phyloP scores from a whole-genome alignment of 768 basidiomycete genomes.

The Tephrocybe sp. region DNA sequence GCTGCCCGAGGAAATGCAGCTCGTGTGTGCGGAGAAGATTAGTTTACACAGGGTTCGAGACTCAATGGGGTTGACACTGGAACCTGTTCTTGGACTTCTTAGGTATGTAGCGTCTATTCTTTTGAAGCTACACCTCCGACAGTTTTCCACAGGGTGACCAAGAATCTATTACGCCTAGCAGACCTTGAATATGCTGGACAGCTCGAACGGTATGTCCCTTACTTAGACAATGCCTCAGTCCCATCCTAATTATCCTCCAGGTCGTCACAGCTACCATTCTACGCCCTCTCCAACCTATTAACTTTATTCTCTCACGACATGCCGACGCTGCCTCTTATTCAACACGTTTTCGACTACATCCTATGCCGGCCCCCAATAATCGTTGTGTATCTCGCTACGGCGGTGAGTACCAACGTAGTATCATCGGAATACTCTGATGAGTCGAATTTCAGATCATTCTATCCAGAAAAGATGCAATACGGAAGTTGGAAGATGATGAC shows the following conservation, averaged over 20 bases:
- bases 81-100: slow-evolving; percentile 80
- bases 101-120: slow-evolving; percentile 40
- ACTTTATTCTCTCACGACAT: slow-evolving; percentile 93
- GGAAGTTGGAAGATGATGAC: slow-evolving; percentile 58
- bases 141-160: slow-evolving; percentile 53
- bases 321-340: slow-evolving; percentile 84
- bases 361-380: slow-evolving; percentile 78
- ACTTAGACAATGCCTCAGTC: not conserved
- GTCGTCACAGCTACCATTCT: slow-evolving; percentile 79
- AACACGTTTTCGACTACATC: slow-evolving; percentile 90
- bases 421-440: not conserved
- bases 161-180: slow-evolving; percentile 65
- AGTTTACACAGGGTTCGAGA: slow-evolving; percentile 80
- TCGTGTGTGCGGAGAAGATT: slow-evolving; percentile 64
- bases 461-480: slow-evolving; percentile 65
- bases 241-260: slow-evolving; percentile 30
- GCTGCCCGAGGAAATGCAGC: slow-evolving; percentile 55
- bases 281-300: slow-evolving; percentile 84
- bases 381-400: slow-evolving; percentile 78
- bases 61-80: slow-evolving; percentile 82
- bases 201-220: slow-evolving; percentile 56
- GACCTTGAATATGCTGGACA: slow-evolving; percentile 69
- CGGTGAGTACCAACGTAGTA: slow-evolving; percentile 52
- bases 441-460: slow-evolving; percentile 60
- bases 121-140: not conserved